Conservation (phyloP, 306 rosid species). For the Begonia loranthoides region DNA sequence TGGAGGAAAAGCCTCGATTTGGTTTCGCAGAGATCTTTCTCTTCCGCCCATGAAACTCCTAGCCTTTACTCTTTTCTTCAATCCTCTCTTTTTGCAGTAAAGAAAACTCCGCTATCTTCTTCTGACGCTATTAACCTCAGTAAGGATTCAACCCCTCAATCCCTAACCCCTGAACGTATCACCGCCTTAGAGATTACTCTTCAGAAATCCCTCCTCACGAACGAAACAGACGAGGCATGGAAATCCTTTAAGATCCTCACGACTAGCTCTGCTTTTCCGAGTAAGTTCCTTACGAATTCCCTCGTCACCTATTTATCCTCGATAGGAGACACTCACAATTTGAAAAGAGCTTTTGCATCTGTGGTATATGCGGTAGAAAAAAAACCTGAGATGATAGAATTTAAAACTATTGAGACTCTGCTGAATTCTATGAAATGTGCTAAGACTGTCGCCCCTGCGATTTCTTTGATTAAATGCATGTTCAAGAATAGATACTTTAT, state of each 20-base stretch:
- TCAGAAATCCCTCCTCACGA: slow-evolving; percentile 42
- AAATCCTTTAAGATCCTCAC: slow-evolving; percentile 78
- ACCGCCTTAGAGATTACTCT: slow-evolving; percentile 42
- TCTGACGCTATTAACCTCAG: slow-evolving; percentile 15
- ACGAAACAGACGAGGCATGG: slow-evolving; percentile 71
- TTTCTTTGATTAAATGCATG: slow-evolving; percentile 54
- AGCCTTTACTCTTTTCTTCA: slow-evolving; percentile 81
- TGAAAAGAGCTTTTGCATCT: slow-evolving; percentile 78
- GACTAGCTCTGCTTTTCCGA: slow-evolving; percentile 40
- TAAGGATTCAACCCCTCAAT: slow-evolving; percentile 20
- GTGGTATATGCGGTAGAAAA: slow-evolving; percentile 42
- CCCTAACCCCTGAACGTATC: slow-evolving; percentile 27
- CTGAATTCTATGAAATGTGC: slow-evolving; percentile 50
- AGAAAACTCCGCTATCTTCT: slow-evolving; percentile 17
- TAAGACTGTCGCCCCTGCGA: slow-evolving; percentile 68
- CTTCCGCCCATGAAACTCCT: slow-evolving; percentile 40
- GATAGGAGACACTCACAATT: slow-evolving; percentile 44
- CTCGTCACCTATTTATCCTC: slow-evolving; percentile 59
- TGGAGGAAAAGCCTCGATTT: slow-evolving; percentile 22
- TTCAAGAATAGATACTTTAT: slow-evolving; percentile 55
- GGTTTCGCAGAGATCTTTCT: slow-evolving; percentile 25
- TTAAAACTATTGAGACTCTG: slow-evolving; percentile 31
- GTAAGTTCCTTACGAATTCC: slow-evolving; percentile 64
- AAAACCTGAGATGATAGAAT: slow-evolving; percentile 35
- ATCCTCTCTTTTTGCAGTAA: slow-evolving; percentile 57